These are phyloP conservation scores for Amauroascus verrucosus DNA, from an alignment of 2,329 filamentous ascomycete species.

Conservation along the genomic window DNA sequence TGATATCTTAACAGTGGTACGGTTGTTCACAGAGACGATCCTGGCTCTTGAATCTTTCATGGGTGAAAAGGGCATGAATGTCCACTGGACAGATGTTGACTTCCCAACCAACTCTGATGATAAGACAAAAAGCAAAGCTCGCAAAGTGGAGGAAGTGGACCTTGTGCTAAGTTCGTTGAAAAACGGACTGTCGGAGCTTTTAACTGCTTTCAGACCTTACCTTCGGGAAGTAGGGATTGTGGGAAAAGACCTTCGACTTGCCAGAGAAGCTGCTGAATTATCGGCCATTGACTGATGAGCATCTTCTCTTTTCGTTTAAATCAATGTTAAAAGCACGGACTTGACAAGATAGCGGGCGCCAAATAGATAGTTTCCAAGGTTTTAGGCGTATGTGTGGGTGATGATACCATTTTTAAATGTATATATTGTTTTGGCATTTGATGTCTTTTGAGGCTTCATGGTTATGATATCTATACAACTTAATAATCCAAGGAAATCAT, in stretches of 20 bases:
- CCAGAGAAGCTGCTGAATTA: conserved; percentile 49
- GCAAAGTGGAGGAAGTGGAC: conserved; percentile 55
- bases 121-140: conserved; percentile 26
- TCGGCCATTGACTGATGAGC: conserved; percentile 1
- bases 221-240: conserved; percentile 59
- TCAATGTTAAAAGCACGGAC: background rate
- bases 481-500: background rate
- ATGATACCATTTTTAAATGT: conserved; percentile 7
- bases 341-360: background rate
- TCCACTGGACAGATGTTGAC: conserved; percentile 71
- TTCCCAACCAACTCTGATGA: conserved; percentile 34
- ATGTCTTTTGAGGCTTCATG: background rate
- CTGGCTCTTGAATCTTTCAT: conserved; percentile 60
- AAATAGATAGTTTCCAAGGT: background rate
- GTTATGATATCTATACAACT: background rate
- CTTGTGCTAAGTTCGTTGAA: conserved; percentile 56
- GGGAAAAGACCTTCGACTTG: conserved; percentile 60
- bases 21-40: conserved; percentile 60
- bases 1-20: conserved; percentile 64
- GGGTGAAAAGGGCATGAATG: conserved; percentile 33
- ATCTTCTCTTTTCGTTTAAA: background rate
- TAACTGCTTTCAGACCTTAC: conserved; percentile 66
- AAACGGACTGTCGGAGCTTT: conserved; percentile 52
- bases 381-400: background rate
- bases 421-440: conserved; percentile 6